Evolutionary conservation across 441 rosid species (phyloP).

Genomic region (Arabidopsis lyrata): DNA sequence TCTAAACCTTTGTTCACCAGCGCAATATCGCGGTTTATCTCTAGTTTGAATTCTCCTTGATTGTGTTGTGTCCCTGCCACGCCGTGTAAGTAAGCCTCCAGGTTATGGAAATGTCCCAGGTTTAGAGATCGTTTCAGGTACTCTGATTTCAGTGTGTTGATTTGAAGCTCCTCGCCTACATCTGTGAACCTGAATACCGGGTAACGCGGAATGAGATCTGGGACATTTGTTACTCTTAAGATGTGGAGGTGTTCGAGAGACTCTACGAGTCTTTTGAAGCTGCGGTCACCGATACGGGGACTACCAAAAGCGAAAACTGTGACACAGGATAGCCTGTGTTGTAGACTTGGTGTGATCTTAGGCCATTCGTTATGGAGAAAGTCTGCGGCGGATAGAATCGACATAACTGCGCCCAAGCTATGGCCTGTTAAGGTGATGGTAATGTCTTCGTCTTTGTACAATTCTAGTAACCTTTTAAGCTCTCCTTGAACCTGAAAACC

Average conservation of each 20-base stretch:
- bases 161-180: constrained; percentile 44
- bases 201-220: constrained; percentile 35
- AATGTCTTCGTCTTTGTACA: constrained; percentile 57
- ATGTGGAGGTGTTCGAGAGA: constrained; percentile 44
- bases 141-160: constrained; percentile 48
- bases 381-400: constrained; percentile 62
- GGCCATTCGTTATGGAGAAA: constrained; percentile 52
- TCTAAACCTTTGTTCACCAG: constrained; percentile 46
- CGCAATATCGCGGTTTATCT: constrained; percentile 40
- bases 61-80: constrained; percentile 46
- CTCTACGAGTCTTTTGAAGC: constrained; percentile 42
- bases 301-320: constrained; percentile 53
- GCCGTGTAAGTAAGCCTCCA: constrained; percentile 49
- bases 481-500: constrained; percentile 51
- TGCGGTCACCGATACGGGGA: constrained; percentile 49
- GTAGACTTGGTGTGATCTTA: constrained; percentile 29
- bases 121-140: constrained; percentile 41
- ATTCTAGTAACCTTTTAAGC: constrained; percentile 51
- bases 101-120: constrained; percentile 39
- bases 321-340: constrained; percentile 29
- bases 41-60: constrained; percentile 35
- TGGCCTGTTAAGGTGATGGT: constrained; percentile 71
- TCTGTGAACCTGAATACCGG: constrained; percentile 38
- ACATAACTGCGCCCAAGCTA: constrained; percentile 67
- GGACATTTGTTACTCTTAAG: constrained; percentile 44